Evolutionary conservation across 176 grass and related monocot genomes (phyloP).

Genomic region (Carex myosuroides): DNA sequence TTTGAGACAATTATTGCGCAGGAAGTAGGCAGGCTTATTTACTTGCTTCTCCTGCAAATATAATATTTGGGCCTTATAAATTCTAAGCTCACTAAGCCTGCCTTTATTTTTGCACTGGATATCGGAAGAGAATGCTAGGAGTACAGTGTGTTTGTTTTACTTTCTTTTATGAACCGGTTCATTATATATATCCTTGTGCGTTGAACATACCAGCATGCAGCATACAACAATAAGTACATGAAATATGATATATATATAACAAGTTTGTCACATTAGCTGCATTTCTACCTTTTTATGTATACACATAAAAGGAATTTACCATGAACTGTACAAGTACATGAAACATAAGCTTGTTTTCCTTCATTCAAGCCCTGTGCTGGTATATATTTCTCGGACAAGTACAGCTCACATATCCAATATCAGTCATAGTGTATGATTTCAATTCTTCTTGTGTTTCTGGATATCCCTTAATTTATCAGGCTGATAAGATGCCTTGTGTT

Average conservation of each 20-base stretch:
- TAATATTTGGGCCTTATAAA: background rate
- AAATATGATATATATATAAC: background rate
- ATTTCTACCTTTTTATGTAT: background rate
- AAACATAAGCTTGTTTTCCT: too few species aligned
- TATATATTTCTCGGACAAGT: too few species aligned
- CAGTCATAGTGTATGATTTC: too few species aligned
- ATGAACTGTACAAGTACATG: background rate
- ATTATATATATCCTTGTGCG: background rate
- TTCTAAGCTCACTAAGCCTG: background rate
- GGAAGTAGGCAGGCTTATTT: background rate
- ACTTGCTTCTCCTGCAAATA: background rate
- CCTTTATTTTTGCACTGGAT: background rate
- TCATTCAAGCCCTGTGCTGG: too few species aligned
- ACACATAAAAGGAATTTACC: background rate
- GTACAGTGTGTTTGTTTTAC: background rate
- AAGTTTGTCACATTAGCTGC: background rate
- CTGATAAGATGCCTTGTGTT: too few species aligned
- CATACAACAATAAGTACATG: background rate
- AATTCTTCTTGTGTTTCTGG: too few species aligned
- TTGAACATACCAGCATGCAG: background rate
- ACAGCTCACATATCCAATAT: too few species aligned
- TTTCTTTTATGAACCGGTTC: background rate
- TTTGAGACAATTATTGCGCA: background rate
- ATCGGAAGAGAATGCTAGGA: background rate
- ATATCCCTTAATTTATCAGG: too few species aligned